Evolutionary conservation across 2,329 filamentous ascomycete genomes (phyloP).

Genomic region (Colletotrichum tanaceti): DNA sequence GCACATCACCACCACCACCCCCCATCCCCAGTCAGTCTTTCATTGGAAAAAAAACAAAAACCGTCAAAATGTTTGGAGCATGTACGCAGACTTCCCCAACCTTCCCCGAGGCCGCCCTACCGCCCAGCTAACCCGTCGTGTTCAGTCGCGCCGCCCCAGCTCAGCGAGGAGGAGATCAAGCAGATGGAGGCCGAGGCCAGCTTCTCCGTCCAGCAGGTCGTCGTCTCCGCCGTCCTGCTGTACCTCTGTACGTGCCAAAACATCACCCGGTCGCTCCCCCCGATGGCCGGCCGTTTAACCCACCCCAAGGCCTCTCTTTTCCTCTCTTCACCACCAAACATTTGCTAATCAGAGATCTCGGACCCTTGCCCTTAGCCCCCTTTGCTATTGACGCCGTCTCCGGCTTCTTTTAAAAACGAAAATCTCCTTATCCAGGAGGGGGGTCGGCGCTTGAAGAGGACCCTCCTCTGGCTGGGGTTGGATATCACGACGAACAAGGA

Average conservation of each 20-base stretch:
- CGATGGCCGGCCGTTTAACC: background rate
- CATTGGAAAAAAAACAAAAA: background rate
- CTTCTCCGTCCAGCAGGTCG: slow-evolving; percentile 74
- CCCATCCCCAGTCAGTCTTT: background rate
- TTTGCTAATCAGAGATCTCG: background rate
- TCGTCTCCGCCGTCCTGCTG: slow-evolving; percentile 73
- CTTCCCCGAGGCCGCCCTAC: too few species aligned
- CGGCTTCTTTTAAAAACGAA: slow-evolving; percentile 56
- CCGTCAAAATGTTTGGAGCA: slow-evolving; percentile 71
- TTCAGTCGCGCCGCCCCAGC: slow-evolving; percentile 75
- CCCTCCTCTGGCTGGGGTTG: background rate
- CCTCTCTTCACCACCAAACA: too few species aligned
- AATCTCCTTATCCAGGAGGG: background rate
- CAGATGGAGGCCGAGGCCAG: slow-evolving; percentile 75
- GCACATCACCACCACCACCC: background rate
- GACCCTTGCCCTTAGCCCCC: slow-evolving; percentile 56
- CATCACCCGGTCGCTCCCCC: too few species aligned
- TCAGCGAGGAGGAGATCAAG: slow-evolving; percentile 76
- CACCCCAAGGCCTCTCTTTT: background rate
- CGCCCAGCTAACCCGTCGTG: background rate
- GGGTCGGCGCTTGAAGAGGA: background rate
- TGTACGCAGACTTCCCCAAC: slow-evolving; percentile 55
- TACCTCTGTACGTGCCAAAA: slow-evolving; percentile 76
- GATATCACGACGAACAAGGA: background rate
- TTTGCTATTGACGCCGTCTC: slow-evolving; percentile 67